Conservation (phyloP, 1,284 basidiomycete species). For the Pisolithus thermaeus region DNA sequence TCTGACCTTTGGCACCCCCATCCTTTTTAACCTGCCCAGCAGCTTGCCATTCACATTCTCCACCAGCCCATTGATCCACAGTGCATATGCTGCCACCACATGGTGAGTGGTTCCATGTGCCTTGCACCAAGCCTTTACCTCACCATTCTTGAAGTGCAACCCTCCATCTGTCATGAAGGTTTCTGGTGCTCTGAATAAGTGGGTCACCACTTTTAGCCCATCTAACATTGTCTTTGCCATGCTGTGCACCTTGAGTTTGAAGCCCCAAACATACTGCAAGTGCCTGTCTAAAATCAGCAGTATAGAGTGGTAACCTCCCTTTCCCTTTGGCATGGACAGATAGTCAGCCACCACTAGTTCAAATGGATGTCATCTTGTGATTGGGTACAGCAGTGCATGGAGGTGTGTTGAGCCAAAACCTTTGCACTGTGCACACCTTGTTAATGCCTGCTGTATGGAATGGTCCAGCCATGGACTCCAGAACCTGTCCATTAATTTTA, state of each 20-base stretch:
- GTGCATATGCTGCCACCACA: constrained; percentile 30
- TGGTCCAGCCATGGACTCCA: no score
- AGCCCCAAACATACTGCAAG: constrained; percentile 18
- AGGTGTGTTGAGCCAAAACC: no score
- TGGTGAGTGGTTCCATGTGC: constrained; percentile 17
- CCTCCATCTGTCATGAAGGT: constrained; percentile 25
- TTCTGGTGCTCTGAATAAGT: constrained; percentile 21
- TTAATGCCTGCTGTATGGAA: no score
- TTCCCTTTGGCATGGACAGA: no score
- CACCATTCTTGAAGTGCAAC: constrained; percentile 24
- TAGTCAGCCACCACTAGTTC: no score
- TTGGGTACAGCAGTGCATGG: no score
- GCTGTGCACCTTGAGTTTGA: constrained; percentile 17
- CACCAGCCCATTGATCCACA: constrained; percentile 35
- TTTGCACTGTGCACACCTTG: no score
- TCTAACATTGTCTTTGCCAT: constrained; percentile 13
- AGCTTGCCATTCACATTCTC: constrained; percentile 31
- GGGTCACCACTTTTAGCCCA: constrained; percentile 19
- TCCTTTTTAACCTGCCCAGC: constrained; percentile 20
- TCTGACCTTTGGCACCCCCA: constrained; percentile 29
- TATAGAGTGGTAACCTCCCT: no score
- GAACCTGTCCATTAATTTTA: no score
- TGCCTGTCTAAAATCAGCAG: constrained; percentile 16
- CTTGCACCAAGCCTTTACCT: constrained; percentile 26
- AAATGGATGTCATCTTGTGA: no score